These are phyloP conservation scores for Saturnispora hagleri DNA, from an alignment of 805 yeast species.

Conservation along the genomic window DNA sequence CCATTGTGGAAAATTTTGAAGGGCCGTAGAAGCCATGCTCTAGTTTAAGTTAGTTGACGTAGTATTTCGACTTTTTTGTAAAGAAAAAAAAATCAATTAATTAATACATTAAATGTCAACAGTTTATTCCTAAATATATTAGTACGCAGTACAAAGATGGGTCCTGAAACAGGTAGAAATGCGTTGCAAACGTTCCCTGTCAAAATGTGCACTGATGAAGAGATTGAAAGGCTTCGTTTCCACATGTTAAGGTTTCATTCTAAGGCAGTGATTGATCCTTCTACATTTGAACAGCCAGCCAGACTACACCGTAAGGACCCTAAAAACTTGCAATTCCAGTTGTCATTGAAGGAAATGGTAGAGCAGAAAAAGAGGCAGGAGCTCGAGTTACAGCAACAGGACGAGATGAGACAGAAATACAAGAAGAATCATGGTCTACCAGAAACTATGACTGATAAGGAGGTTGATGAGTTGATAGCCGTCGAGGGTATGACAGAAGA, in stretches of 20 bases:
- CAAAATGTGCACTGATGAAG: slow-evolving; percentile 7
- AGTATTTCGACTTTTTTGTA: neutral
- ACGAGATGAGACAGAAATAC: slow-evolving; percentile 31
- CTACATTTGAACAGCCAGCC: slow-evolving; percentile 67
- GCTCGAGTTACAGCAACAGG: slow-evolving; percentile 30
- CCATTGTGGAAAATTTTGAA: slow-evolving; percentile 24
- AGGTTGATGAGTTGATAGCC: slow-evolving; percentile 25
- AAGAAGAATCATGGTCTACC: slow-evolving; percentile 9
- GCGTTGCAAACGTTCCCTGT: slow-evolving; percentile 6
- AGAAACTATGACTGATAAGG: slow-evolving; percentile 13
- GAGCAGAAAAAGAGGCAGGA: slow-evolving; percentile 43
- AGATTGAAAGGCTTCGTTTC: slow-evolving; percentile 1
- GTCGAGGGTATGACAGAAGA: slow-evolving; percentile 29
- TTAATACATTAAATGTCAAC: neutral
- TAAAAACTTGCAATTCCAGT: slow-evolving; percentile 76
- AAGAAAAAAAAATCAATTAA: neutral
- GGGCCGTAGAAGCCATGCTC: neutral
- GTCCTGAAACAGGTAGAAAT: neutral
- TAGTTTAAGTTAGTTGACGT: neutral
- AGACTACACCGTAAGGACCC: slow-evolving; percentile 92
- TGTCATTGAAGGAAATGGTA: slow-evolving; percentile 69
- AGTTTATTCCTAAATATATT: neutral
- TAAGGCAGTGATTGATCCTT: slow-evolving; percentile 47
- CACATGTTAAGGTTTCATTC: slow-evolving; percentile 5
- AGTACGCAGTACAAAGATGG: neutral